Conservation (phyloP, 2,329 filamentous ascomycete genomes). For the Herpomyces periplanetae region DNA sequence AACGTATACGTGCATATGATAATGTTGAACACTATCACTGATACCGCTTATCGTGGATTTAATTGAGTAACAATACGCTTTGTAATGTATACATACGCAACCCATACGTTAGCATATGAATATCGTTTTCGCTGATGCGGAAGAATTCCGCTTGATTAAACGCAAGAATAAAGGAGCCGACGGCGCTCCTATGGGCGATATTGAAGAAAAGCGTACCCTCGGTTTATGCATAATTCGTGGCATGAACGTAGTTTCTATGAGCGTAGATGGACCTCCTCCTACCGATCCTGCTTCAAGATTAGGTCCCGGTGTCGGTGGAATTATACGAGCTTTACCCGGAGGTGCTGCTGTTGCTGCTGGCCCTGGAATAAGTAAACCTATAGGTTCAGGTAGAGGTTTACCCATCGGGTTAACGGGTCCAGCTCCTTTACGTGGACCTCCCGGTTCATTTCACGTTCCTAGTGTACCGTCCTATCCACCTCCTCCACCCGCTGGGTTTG, state of each 20-base stretch:
- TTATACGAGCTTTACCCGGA: too few relatives aligned
- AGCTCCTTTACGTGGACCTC: too few relatives aligned
- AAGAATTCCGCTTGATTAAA: constrained; percentile 79
- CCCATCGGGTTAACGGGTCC: constrained; percentile 57
- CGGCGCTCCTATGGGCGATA: constrained; percentile 27
- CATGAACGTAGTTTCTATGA: constrained; percentile 69
- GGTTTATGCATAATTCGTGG: constrained; percentile 78
- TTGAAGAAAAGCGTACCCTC: constrained; percentile 87
- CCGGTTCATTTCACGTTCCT: too few relatives aligned
- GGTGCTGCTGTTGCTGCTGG: constrained; percentile 33
- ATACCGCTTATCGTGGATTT: not conserved
- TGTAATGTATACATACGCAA: not conserved
- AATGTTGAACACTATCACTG: not conserved
- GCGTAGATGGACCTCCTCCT: constrained; percentile 75
- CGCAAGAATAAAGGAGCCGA: constrained; percentile 26
- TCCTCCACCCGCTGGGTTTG: too few relatives aligned
- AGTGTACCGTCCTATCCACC: too few relatives aligned
- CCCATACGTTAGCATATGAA: constrained; percentile 58
- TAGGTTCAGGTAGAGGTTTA: constrained; percentile 50
- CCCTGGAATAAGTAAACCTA: constrained; percentile 55
- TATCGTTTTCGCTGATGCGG: constrained; percentile 82
- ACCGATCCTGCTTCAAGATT: constrained; percentile 67
- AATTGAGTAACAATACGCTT: not conserved
- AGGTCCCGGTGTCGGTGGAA: constrained; percentile 30
- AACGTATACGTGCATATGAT: not conserved